Evolutionary conservation across 1,139 yeast species (phyloP).

Genomic region (Kurtzmaniella quercitrusa): DNA sequence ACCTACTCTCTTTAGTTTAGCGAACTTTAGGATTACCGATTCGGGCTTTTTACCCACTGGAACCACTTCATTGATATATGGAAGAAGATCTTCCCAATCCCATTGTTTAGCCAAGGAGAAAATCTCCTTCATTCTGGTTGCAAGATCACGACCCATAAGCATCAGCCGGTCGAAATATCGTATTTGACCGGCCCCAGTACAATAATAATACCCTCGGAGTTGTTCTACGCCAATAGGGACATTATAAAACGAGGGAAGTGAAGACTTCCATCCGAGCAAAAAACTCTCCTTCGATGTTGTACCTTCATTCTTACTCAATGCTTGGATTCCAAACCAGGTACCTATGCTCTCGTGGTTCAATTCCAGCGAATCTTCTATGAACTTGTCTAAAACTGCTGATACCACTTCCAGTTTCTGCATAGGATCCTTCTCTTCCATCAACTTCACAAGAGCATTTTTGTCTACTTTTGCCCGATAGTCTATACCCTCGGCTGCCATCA

Average conservation of each 20-base stretch:
- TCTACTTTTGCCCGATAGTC: conserved; percentile 20
- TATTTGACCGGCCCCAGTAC: conserved; percentile 42
- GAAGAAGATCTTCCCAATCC: conserved; percentile 69
- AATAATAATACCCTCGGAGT: conserved; percentile 52
- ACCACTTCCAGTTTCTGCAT: conserved; percentile 30
- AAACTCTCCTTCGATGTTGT: conserved; percentile 42
- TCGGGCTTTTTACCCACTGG: conserved; percentile 59
- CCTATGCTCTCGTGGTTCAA: conserved; percentile 42
- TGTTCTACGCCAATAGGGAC: conserved; percentile 50
- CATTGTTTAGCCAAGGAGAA: conserved; percentile 61
- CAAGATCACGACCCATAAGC: conserved; percentile 47
- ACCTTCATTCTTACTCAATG: conserved; percentile 27
- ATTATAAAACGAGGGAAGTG: conserved; percentile 61
- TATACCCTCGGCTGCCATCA: conserved; percentile 42
- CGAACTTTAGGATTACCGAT: conserved; percentile 69
- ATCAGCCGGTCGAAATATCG: conserved; percentile 46
- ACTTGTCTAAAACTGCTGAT: conserved; percentile 44
- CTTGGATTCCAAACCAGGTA: conserved; percentile 57
- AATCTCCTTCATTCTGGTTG: conserved; percentile 54
- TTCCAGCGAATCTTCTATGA: conserved; percentile 16
- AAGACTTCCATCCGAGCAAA: conserved; percentile 57
- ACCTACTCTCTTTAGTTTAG: conserved; percentile 59
- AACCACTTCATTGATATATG: conserved; percentile 59
- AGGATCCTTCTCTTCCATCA: conserved; percentile 14
- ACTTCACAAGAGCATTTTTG: conserved; percentile 15